Evolutionary conservation across 371 early-diverging fungal species (phyloP).

Genomic region (Batkoa obscura): DNA sequence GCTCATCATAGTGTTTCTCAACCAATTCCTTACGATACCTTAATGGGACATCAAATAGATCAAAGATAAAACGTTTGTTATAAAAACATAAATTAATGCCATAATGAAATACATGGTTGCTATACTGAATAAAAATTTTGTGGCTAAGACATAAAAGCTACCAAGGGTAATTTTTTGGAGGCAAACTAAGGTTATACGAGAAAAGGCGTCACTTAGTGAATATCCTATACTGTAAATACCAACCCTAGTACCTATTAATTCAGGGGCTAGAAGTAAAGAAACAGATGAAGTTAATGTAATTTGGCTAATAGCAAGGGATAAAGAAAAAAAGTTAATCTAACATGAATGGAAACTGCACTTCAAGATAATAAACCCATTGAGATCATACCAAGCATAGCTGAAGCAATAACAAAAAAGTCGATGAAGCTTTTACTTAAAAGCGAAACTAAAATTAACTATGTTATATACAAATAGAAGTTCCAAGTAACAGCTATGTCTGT

Average conservation of each 20-base stretch:
- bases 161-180: not conserved
- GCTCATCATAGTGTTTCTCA: not conserved
- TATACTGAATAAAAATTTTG: not conserved
- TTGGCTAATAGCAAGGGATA: constrained; percentile 42
- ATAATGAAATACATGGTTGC: not conserved
- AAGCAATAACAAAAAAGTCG: constrained; percentile 13
- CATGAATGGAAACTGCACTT: constrained; percentile 23
- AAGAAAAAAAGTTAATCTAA: constrained; percentile 40
- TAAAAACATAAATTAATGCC: not conserved
- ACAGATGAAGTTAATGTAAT: constrained; percentile 40
- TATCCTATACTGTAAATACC: constrained; percentile 22
- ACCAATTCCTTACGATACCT: not conserved
- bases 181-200: not conserved
- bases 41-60: not conserved
- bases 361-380: constrained; percentile 25
- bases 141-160: not conserved
- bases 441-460: constrained; percentile 26
- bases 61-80: too few relatives aligned
- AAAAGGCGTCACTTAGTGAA: not conserved
- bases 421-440: constrained; percentile 27
- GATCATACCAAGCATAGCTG: not conserved
- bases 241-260: constrained; percentile 40
- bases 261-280: constrained; percentile 31
- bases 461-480: constrained; percentile 24
- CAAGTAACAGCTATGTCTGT: constrained; percentile 26